These are phyloP conservation scores for Rosa persica DNA, from an alignment of 306 rosid genomes.

Conservation along the genomic window DNA sequence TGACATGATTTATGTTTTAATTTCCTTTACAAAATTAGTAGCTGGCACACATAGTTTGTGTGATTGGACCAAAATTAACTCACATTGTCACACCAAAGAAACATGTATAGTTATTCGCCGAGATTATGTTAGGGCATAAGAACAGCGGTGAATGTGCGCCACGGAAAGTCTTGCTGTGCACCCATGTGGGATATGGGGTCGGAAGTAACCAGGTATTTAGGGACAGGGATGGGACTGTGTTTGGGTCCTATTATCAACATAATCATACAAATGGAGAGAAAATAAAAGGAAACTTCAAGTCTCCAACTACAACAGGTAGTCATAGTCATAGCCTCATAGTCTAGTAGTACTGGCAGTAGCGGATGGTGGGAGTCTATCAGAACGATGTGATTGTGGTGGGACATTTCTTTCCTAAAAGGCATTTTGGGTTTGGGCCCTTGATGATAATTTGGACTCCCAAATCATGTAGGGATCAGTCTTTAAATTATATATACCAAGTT, in stretches of 20 bases:
- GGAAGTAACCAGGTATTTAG: constrained; percentile 34
- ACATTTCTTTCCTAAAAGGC: constrained; percentile 15
- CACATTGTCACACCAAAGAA: not conserved
- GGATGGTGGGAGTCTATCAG: constrained; percentile 65
- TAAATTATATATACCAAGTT: not conserved
- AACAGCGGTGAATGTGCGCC: constrained; percentile 16
- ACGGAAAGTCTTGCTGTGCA: constrained; percentile 20
- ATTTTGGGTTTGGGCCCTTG: constrained; percentile 16
- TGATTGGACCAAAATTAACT: not conserved
- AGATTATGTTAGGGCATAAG: not conserved
- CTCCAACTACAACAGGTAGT: constrained; percentile 8
- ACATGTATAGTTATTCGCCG: not conserved
- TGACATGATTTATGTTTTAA: not conserved
- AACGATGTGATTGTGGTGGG: constrained; percentile 54
- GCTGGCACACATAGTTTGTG: not conserved
- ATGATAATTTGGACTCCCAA: not conserved
- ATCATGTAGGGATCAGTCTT: not conserved
- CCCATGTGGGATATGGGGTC: constrained; percentile 59
- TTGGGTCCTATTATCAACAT: constrained; percentile 35
- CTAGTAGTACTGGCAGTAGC: constrained; percentile 12
- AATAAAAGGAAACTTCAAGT: not conserved
- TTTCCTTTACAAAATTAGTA: not conserved
- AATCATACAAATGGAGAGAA: constrained; percentile 14
- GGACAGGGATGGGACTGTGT: constrained; percentile 47
- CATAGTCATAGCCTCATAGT: not conserved